Base-by-base conservation (phyloP, 345 rosid genomes). In the Boechera retrofracta region DNA sequence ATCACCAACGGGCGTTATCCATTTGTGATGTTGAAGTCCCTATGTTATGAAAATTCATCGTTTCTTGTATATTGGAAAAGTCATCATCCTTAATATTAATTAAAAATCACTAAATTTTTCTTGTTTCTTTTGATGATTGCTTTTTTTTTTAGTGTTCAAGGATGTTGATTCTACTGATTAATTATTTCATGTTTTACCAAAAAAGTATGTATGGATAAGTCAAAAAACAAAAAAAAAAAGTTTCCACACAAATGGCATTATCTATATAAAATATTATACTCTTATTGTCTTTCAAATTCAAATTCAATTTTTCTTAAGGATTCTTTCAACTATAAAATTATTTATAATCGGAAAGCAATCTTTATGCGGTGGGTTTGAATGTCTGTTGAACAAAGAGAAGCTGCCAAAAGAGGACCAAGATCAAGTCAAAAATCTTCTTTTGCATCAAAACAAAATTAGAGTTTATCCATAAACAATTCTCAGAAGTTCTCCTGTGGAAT, bases 281-380 rank as follows among this genome's bases (percentile, higher is more conserved):
- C 12, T 0, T 26, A 38, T 9, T 38, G 39, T 36, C 10, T 38
- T 21, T 21, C 24, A 21, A 21, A 21, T 2, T 0, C 8, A 47
- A 8, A 31, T 38, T 51, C 8, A 15, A 32, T 6, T 6, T 52
- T 7, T 21, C 5, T 29, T 24, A 45, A 52, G 62, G 39, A 62
- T n/a, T 73, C n/a, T 53, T 11, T 39, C 2, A 75, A 10, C 11
- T 15, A 74, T 28, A 56, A 66, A 33, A 6, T 44, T 24, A 76
- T 32, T 60, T 54, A 63, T 44, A 54, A n/a, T 28, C 71, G 75
- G 70, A 54, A 69, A 57, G 67, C 76, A 71, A 77, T 71, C 72
- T 71, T 64, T 64, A 57, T 48, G 61, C 77, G 47, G 73, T 64
- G 68, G 77, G 77, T 72, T 77, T 77, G 77, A 72, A 77, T 48